Percentiles rank a stretch among this genome's conserved stretches.
Evolutionary conservation across 495 filamentous ascomycete species (phyloP).

Genomic region (Xeromyces bisporus): DNA sequence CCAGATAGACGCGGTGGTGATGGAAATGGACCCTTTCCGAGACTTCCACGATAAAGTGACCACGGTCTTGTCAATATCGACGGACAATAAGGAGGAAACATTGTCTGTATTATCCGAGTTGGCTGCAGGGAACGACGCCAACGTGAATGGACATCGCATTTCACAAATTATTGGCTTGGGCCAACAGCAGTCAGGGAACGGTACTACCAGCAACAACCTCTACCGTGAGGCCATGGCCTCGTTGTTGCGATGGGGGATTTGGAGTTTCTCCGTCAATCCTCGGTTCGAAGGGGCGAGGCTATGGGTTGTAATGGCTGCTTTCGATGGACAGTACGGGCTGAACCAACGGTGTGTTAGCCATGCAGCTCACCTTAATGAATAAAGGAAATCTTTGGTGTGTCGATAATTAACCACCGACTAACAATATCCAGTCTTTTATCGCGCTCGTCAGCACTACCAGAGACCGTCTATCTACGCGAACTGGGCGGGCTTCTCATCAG

Average conservation of each 20-base stretch:
- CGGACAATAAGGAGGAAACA: no score
- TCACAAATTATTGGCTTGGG: no score
- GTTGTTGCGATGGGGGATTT: slow-evolving; percentile 1
- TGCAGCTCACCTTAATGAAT: no score
- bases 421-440: background rate
- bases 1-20: no score
- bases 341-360: slow-evolving; percentile 3
- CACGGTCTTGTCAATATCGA: no score
- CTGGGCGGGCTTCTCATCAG: background rate
- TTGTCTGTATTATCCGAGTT: no score
- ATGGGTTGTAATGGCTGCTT: slow-evolving; percentile 2
- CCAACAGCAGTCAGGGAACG: background rate
- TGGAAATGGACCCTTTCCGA: no score
- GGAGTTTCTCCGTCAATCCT: background rate
- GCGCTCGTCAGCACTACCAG: background rate
- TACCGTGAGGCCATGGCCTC: slow-evolving; percentile 1
- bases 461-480: background rate
- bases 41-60: no score
- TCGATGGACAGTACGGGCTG: slow-evolving; percentile 2
- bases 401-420: background rate
- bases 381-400: background rate
- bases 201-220: background rate
- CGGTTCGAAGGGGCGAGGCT: background rate
- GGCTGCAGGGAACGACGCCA: no score
- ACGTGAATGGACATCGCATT: no score